These are phyloP conservation scores for Erigeron canadensis DNA, from an alignment of 129 eudicot species.

Conservation along the genomic window DNA sequence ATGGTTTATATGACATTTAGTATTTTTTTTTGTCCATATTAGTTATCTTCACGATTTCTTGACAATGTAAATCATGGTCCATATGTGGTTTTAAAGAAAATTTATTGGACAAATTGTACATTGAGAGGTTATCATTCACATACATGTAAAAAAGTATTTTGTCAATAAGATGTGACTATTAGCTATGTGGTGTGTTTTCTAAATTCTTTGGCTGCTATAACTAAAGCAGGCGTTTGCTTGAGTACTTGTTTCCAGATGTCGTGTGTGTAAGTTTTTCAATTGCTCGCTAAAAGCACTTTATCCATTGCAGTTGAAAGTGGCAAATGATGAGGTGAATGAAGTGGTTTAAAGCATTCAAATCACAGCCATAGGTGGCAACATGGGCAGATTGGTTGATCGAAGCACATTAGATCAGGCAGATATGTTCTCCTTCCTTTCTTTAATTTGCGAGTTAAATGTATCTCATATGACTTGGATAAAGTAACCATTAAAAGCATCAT, in stretches of 20 bases:
- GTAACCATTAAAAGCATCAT: neutral
- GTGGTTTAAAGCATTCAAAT: neutral
- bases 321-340: neutral
- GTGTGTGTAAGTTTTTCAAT: neutral
- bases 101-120: constrained; percentile 24
- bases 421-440: neutral
- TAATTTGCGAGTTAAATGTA: neutral
- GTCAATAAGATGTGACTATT: neutral
- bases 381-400: neutral
- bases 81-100: constrained; percentile 24
- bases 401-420: neutral
- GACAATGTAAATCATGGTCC: constrained; percentile 25
- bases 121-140: constrained; percentile 12
- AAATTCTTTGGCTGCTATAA: neutral
- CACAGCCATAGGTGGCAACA: neutral
- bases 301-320: too few relatives aligned
- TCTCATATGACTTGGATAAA: neutral
- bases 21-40: constrained; percentile 18
- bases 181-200: neutral
- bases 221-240: neutral
- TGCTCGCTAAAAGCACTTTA: neutral
- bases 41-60: neutral
- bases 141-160: constrained; percentile 30
- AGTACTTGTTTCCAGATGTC: neutral
- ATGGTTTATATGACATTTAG: constrained; percentile 13